These are phyloP conservation scores for Tricholoma furcatifolium DNA, from an alignment of 768 basidiomycete species.

Conservation along the genomic window DNA sequence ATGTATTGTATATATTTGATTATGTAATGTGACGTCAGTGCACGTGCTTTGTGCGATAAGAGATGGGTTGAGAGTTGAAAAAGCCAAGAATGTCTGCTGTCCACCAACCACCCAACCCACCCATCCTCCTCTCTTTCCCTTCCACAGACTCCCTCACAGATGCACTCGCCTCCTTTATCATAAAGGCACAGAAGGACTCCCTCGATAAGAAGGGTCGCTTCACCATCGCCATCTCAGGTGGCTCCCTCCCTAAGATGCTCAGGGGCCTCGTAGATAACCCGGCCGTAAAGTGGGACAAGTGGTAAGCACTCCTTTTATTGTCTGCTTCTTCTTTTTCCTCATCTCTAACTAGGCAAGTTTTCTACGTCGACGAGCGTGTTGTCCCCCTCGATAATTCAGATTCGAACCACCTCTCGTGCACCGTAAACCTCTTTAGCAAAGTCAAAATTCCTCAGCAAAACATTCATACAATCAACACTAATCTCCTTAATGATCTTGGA, in stretches of 20 bases:
- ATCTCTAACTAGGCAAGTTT: conserved; percentile 76
- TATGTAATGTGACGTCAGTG: conserved; percentile 8
- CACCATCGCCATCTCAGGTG: conserved; percentile 92
- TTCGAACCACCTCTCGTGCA: conserved; percentile 85
- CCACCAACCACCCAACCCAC: conserved; percentile 59
- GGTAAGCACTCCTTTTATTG: conserved; percentile 49
- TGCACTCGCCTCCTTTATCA: conserved; percentile 77
- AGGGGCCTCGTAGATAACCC: conserved; percentile 61
- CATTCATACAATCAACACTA: conserved; percentile 80
- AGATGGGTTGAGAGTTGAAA: background rate
- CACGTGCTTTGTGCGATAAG: conserved; percentile 8
- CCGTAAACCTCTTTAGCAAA: conserved; percentile 71
- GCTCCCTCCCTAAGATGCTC: conserved; percentile 84
- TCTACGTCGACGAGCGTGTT: conserved; percentile 94
- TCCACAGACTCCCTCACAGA: conserved; percentile 51
- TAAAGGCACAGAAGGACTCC: conserved; percentile 87
- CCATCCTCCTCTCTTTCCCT: conserved; percentile 74
- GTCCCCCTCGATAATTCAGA: conserved; percentile 92
- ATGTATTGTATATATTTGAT: conserved; percentile 13
- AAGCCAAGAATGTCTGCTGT: conserved; percentile 29
- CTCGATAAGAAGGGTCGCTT: conserved; percentile 88
- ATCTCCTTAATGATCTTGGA: conserved; percentile 68
- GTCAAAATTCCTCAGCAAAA: conserved; percentile 75
- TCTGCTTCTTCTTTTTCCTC: background rate
- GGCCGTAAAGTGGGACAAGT: conserved; percentile 89